phyloP scores from a whole-genome alignment of 768 basidiomycete species.

The Boletus reticuloceps region DNA sequence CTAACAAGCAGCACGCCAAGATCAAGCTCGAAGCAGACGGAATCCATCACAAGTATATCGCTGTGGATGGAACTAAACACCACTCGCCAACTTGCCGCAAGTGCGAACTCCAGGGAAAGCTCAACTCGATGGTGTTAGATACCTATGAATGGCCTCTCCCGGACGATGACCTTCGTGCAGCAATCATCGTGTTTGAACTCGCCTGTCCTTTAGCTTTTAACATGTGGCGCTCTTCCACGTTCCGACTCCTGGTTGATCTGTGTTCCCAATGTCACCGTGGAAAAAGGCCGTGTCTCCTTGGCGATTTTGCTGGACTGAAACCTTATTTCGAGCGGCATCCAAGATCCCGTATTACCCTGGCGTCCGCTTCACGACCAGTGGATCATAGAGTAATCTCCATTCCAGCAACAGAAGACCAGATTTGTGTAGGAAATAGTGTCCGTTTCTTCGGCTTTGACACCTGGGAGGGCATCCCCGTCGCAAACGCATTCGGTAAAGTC shows the following conservation, averaged over 20 bases:
- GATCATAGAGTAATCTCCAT: not conserved
- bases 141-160: slow-evolving; percentile 50
- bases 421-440: too few relatives aligned
- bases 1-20: slow-evolving; percentile 10
- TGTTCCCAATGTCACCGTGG: slow-evolving; percentile 13
- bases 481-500: not conserved
- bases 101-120: slow-evolving; percentile 23
- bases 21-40: not conserved
- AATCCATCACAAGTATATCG: not conserved
- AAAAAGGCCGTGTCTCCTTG: not conserved
- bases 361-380: not conserved
- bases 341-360: too few relatives aligned
- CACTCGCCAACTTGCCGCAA: slow-evolving; percentile 1
- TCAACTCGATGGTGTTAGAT: slow-evolving; percentile 23
- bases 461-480: too few relatives aligned
- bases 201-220: slow-evolving; percentile 34
- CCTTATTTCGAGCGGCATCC: not conserved
- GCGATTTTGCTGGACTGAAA: not conserved
- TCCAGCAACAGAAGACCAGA: too few relatives aligned
- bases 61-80: too few relatives aligned
- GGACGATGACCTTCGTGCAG: slow-evolving; percentile 6
- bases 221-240: slow-evolving; percentile 33
- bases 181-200: slow-evolving; percentile 42
- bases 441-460: too few relatives aligned
- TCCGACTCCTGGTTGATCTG: slow-evolving; percentile 34